Conservation (phyloP, 2,329 filamentous ascomycete genomes). For the Xylariaceae sp. region DNA sequence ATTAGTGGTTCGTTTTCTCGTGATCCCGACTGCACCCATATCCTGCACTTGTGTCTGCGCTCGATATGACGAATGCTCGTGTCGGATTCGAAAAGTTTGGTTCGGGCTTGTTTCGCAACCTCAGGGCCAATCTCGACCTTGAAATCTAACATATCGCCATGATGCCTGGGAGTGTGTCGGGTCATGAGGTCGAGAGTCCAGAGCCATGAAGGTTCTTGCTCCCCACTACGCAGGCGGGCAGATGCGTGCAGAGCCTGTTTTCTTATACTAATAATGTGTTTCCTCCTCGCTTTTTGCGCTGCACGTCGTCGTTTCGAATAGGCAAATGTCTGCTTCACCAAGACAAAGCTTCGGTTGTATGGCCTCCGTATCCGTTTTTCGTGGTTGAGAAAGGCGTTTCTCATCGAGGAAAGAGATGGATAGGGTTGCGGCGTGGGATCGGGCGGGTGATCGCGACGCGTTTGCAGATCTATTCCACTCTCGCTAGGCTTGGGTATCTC, state of each 20-base stretch:
- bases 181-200: slow-evolving; percentile 23
- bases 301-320: slow-evolving; percentile 17
- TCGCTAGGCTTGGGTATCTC: no score
- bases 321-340: neutral
- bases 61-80: slow-evolving; percentile 23
- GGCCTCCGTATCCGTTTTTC: no score
- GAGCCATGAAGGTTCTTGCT: slow-evolving; percentile 15
- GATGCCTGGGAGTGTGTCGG: slow-evolving; percentile 23
- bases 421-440: no score
- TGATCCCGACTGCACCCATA: slow-evolving; percentile 20
- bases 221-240: slow-evolving; percentile 6
- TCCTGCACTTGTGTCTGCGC: slow-evolving; percentile 22
- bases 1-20: slow-evolving; percentile 16
- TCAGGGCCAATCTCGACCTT: slow-evolving; percentile 25
- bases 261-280: slow-evolving; percentile 16
- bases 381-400: no score
- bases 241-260: slow-evolving; percentile 20
- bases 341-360: slow-evolving; percentile 15
- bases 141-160: slow-evolving; percentile 24
- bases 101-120: slow-evolving; percentile 21
- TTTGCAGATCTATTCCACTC: no score
- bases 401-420: no score
- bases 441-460: no score
- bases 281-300: no score
- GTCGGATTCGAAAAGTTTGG: slow-evolving; percentile 20